These are phyloP conservation scores for Achaetomiella virescens DNA, from an alignment of 495 filamentous ascomycete species.

Conservation along the genomic window DNA sequence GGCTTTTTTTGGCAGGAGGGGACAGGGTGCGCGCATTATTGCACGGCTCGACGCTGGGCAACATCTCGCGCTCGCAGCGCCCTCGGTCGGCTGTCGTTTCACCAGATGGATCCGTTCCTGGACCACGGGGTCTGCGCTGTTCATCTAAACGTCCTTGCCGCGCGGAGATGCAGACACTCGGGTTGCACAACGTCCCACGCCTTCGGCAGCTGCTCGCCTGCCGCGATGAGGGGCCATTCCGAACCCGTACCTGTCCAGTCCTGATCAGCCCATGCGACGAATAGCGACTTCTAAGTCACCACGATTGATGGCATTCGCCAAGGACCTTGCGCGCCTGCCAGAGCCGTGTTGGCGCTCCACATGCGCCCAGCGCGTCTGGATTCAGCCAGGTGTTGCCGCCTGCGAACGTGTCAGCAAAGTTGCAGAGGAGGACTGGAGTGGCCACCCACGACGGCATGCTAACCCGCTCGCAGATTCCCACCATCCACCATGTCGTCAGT, in stretches of 20 bases:
- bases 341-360: not conserved
- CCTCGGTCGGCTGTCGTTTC: not conserved
- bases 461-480: slow-evolving; percentile 1
- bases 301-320: not conserved
- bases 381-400: not conserved
- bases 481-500: slow-evolving; percentile 71
- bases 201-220: not conserved
- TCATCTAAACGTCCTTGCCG: not conserved
- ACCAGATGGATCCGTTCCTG: not conserved
- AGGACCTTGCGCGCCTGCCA: not conserved
- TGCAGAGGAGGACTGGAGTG: not conserved
- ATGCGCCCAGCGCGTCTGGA: not conserved
- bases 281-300: not conserved
- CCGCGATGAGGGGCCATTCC: not conserved
- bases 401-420: slow-evolving; percentile 9
- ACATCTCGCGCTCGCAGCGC: not conserved
- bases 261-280: no score
- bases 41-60: not conserved
- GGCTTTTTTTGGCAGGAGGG: not conserved
- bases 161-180: not conserved
- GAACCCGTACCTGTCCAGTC: not conserved
- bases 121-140: not conserved
- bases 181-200: slow-evolving; percentile 8
- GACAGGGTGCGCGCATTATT: slow-evolving; percentile 1
- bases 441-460: not conserved